These are phyloP conservation scores for Pilasporangium apinafurcum DNA, from an alignment of 352 stramenopile genomes.

Conservation along the genomic window DNA sequence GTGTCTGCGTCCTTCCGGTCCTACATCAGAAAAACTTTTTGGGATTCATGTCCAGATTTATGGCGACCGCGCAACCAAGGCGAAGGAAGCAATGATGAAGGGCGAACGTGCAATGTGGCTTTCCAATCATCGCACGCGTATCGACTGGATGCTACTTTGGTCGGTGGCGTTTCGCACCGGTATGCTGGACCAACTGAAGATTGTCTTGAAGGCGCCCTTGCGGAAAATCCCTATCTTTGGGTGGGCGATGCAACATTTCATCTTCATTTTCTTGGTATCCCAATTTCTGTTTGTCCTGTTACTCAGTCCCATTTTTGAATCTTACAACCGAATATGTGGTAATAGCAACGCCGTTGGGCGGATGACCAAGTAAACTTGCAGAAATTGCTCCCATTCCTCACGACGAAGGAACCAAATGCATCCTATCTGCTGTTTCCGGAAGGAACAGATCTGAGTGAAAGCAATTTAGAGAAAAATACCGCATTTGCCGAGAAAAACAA, in stretches of 20 bases:
- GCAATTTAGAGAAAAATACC: slow-evolving; percentile 56
- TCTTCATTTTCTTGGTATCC: slow-evolving; percentile 75
- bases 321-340: background rate
- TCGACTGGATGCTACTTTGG: slow-evolving; percentile 86
- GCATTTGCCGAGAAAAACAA: slow-evolving; percentile 49
- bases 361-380: slow-evolving; percentile 53
- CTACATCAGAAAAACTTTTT: slow-evolving; percentile 42
- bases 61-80: slow-evolving; percentile 46
- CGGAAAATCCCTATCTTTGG: slow-evolving; percentile 70
- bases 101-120: slow-evolving; percentile 68
- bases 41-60: slow-evolving; percentile 56
- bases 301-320: background rate
- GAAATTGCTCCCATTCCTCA: slow-evolving; percentile 52
- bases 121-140: slow-evolving; percentile 74
- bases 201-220: slow-evolving; percentile 75
- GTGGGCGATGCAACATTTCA: slow-evolving; percentile 83
- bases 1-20: background rate
- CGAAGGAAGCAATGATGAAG: slow-evolving; percentile 27
- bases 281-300: background rate
- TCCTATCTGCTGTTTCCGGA: slow-evolving; percentile 80
- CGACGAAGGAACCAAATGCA: slow-evolving; percentile 30
- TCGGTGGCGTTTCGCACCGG: slow-evolving; percentile 46
- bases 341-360: slow-evolving; percentile 49
- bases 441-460: slow-evolving; percentile 67
- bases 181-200: slow-evolving; percentile 48